Conservation (phyloP, 176 grass and related monocot genomes). For the Oryza longistaminata region DNA sequence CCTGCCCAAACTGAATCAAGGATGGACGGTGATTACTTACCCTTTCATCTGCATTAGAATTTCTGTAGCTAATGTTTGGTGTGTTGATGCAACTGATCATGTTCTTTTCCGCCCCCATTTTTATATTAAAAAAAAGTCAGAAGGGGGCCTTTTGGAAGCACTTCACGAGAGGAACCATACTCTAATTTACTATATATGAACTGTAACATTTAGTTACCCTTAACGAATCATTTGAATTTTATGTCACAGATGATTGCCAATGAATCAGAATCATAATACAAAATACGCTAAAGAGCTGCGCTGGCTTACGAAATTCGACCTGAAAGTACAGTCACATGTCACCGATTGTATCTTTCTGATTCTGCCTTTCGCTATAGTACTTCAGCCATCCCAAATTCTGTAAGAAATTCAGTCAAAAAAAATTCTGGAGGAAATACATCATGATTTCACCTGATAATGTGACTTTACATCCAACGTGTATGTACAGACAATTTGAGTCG, state of each 20-base stretch:
- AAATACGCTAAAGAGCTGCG: background rate
- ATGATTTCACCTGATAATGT: background rate
- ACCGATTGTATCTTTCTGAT: background rate
- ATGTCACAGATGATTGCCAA: background rate
- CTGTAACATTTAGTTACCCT: background rate
- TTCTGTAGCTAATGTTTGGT: background rate
- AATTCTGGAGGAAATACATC: background rate
- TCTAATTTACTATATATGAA: background rate
- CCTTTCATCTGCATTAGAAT: background rate
- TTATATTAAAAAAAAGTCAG: background rate
- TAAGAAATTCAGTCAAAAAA: too few relatives aligned
- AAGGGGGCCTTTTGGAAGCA: background rate
- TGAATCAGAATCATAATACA: background rate
- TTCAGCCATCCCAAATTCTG: background rate
- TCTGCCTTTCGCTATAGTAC: background rate
- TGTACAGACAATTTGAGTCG: background rate
- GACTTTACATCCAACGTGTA: background rate
- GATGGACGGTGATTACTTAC: background rate
- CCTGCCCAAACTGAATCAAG: background rate
- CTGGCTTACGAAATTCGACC: background rate
- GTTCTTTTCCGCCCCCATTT: background rate
- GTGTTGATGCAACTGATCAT: background rate
- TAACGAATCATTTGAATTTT: background rate
- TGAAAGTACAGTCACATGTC: too few relatives aligned
- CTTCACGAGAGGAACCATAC: background rate